Base-by-base conservation (phyloP, 768 basidiomycete species). In the Paxillus rubicundulus region DNA sequence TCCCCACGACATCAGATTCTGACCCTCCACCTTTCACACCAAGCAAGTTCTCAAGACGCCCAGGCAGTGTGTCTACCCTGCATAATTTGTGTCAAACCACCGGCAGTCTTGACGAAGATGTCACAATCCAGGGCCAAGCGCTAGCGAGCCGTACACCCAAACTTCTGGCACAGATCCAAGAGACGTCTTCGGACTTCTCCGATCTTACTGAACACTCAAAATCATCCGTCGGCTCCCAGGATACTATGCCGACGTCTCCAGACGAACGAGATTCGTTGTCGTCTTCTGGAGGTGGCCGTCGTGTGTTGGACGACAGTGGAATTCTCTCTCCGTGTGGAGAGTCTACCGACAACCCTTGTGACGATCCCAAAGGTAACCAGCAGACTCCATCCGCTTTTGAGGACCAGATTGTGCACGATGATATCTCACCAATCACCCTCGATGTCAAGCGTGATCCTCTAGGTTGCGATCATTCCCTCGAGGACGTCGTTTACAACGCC, bases 401-500 rank as follows among this genome's bases (percentile, higher is more conserved):
- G 61, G 82, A 82, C 55, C 82, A 82, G 64, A 70, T 82, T 24
- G 67, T 76, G 49, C 69, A 79, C 60, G 82, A 80, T 45, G 76
- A 81, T 20, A 62, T 82, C 6, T 81, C 82, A 2, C 59, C 72
- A 32, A 73, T 78, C 5, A 81, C 84, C 14, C 58, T 67, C 17
- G 68, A 65, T 45, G 57, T 67, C 21, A 65, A 69, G 45, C 70
- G 74, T 21, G 75, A 76, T 37, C 66, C 73, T 20, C 65, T 78
- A 48, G 54, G 81, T n/a, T 82, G 89, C 65, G 93, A 97, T 60
- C 90, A 94, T 68, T 77, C 84, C 12, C 72, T 82, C 5, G 82
- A 87, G 33, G 95, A 99, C 63, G 88, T 96, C 45, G 83, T 87
- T 4, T 94, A 92, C 75, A 97, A 95, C 66, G 78, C 79, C 41